phyloP scores from a whole-genome alignment of 805 yeast genomes.

The Teunomyces kruisii region DNA sequence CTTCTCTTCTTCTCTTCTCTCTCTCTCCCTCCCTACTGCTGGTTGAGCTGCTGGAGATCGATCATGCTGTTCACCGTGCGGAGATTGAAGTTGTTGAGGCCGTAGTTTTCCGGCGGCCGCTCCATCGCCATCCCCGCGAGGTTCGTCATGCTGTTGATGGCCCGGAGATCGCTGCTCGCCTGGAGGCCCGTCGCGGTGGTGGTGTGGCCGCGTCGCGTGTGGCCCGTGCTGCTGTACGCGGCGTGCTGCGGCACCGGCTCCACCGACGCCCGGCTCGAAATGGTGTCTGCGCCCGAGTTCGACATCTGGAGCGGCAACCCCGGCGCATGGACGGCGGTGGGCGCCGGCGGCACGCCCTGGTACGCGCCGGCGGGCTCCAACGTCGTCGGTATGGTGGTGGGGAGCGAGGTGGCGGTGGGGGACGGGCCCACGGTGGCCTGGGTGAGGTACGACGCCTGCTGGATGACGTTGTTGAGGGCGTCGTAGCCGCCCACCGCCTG shows the following conservation, averaged over 20 bases:
- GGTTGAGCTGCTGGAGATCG: slow-evolving; percentile 25
- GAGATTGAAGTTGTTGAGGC: slow-evolving; percentile 13
- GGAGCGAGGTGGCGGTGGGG: slow-evolving; percentile 27
- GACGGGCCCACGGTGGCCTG: slow-evolving; percentile 20
- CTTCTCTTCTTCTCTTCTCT: neutral
- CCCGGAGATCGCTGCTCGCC: slow-evolving; percentile 15
- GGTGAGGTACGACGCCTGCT: slow-evolving; percentile 29
- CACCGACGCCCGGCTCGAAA: neutral
- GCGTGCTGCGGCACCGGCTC: neutral
- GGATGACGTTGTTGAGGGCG: slow-evolving; percentile 43
- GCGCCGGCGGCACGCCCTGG: slow-evolving; percentile 6
- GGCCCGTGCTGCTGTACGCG: too few relatives aligned
- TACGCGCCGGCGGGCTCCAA: slow-evolving; percentile 9
- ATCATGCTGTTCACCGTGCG: slow-evolving; percentile 34
- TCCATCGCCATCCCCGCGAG: slow-evolving; percentile 17
- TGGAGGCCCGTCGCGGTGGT: neutral
- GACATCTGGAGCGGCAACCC: slow-evolving; percentile 3
- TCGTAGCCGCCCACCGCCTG: slow-evolving; percentile 49
- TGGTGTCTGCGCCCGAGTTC: neutral
- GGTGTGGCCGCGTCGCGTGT: neutral
- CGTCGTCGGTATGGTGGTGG: slow-evolving; percentile 43
- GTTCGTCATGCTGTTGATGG: slow-evolving; percentile 29
- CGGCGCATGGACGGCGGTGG: slow-evolving; percentile 2
- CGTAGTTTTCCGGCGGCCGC: slow-evolving; percentile 4
- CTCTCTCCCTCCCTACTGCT: too few relatives aligned